Evolutionary conservation across 2,329 filamentous ascomycete genomes (phyloP), one percentile per base, ranked within the genome.

Genomic region (Aspergillus pseudonomiae): DNA sequence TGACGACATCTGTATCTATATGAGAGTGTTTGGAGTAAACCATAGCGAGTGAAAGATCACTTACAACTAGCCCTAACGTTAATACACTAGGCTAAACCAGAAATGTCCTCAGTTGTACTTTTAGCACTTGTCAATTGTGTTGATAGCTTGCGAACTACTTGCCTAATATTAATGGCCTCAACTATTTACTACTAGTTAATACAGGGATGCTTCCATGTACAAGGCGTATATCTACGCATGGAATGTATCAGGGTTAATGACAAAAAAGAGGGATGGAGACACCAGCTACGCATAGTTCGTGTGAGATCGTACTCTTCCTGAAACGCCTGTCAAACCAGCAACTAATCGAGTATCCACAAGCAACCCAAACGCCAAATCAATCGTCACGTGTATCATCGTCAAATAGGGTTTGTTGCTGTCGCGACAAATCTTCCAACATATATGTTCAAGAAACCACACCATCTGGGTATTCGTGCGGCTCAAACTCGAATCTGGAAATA

Each of bases 401-500:
- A 56, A n/a, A 30, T 53, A 34, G 19, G 21, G 43, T 24, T n/a
- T 32, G 28, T 24, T 50, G 46, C 46, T 32, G 24, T 43, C 19
- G 19, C 39, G 7, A n/a, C 39, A n/a, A 41, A 41, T n/a, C 7
- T 41, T n/a, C 39, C 19, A 41, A 9, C 9, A 26, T 14, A 26
- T 46, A n/a, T n/a, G 34, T 14, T 57, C 45, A 62, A 46, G 57
- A 28, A 54, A 64, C 60, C 43, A 69, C 63, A 10, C 70, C 73
- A 16, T 72, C 69, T 24, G 76, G 75, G 61, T 75, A 79, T 56
- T 79, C 77, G 21, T 70, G 63, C 34, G 75, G 69, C 46, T 74
- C 68, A 57, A 79, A 79, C n/a, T 67, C 66, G 56, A 79, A 78
- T 58, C 71, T 77, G 21, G 67, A 57, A 56, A 79, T 72, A 19